Conservation (phyloP, 2,329 filamentous ascomycete species). For the Xenoacremonium recifei region DNA sequence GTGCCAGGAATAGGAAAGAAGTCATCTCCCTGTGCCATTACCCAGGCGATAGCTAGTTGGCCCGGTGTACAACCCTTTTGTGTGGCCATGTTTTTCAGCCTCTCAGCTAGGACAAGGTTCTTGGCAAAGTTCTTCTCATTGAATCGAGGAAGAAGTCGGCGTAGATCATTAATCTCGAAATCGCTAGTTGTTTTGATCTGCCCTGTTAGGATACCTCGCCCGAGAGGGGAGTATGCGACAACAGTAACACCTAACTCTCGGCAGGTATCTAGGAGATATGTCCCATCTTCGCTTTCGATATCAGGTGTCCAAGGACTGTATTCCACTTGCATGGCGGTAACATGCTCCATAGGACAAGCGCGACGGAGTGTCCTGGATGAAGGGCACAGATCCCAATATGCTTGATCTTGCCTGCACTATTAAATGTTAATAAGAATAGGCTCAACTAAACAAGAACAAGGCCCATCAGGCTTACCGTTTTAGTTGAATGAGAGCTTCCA, state of each 20-base stretch:
- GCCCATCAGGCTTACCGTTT: too few relatives aligned
- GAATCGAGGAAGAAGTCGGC: conserved; percentile 9
- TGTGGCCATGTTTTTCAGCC: conserved; percentile 7
- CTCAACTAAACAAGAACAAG: too few relatives aligned
- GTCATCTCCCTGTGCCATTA: too few relatives aligned
- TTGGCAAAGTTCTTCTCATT: conserved; percentile 27
- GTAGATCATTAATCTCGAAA: conserved; percentile 29
- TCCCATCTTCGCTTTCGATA: conserved; percentile 51
- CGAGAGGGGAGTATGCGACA: conserved; percentile 57
- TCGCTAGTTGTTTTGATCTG: conserved; percentile 42
- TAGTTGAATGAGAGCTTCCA: conserved; percentile 45
- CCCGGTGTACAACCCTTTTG: too few relatives aligned
- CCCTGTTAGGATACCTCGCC: conserved; percentile 54
- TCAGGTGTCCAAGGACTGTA: conserved; percentile 53
- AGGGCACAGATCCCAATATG: conserved; percentile 39
- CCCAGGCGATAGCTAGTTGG: too few relatives aligned
- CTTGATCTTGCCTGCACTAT: conserved; percentile 52
- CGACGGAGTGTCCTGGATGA: conserved; percentile 27
- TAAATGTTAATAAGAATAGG: too few relatives aligned
- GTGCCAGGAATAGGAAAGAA: too few relatives aligned
- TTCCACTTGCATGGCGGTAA: conserved; percentile 52
- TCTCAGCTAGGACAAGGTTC: conserved; percentile 52
- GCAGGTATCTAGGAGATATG: conserved; percentile 47
- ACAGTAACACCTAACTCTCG: conserved; percentile 54
- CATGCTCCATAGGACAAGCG: conserved; percentile 44